Base-by-base conservation (phyloP, 306 rosid genomes). In the Adenanthera pavonina region DNA sequence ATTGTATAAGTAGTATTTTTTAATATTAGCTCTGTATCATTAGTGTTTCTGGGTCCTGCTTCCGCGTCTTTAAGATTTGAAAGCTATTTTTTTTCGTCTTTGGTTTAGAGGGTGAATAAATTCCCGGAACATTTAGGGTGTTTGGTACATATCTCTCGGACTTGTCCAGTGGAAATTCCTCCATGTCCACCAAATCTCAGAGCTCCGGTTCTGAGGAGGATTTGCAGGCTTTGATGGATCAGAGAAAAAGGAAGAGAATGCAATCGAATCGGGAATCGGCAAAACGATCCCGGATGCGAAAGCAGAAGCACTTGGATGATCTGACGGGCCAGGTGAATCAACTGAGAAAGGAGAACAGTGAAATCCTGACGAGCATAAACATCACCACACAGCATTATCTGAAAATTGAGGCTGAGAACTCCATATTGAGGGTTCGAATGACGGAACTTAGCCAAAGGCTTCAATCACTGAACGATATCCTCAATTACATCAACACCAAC, bases 201-300 rank as follows among this genome's bases (percentile, higher is more conserved):
- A 89, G 82, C 85, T 90, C 90, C 0, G 90, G 93, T 0, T 91
- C 92, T 1, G 97, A 91, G 44, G 94, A 79, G 38, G 89, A 90
- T 15, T 66, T 92, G 86, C 89, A 81, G 84, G 56, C 62, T 20
- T 7, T 87, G 87, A 86, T 89, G 89, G 91, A 91, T 81, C 84
- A 91, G 70, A 87, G 98, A 8, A 92, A 89, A 19, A 78, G 93
- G 85, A 94, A 89, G 76, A 83, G 98, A 80, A 94, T 89, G 92
- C 81, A 89, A 82, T 92, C 97, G 38, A 94, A 94, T 72, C 87
- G 98, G 0, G 98, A 94, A 81, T 94, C 98, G 5, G 98, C 98
- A 14, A 88, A 92, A 75, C 85, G 98, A 81, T 94, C 96, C 2
- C 53, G 98, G 78, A 86, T 91, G 97, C 62, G 96, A 17, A 94